phyloP scores from a whole-genome alignment of 768 basidiomycete species.

The Boletus rubescentipes region DNA sequence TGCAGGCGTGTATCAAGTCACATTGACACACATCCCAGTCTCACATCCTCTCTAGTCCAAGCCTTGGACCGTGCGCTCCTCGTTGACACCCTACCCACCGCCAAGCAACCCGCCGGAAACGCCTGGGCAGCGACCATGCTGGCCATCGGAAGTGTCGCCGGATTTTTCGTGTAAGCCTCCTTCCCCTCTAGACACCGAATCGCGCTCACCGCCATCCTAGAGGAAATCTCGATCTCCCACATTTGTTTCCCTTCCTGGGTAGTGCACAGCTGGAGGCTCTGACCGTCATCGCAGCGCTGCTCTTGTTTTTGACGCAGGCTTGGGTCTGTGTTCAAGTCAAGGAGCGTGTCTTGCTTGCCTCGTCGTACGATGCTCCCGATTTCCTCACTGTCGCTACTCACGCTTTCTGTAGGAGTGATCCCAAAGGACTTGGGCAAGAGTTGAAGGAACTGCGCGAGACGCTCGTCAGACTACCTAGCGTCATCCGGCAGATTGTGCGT shows the following conservation, averaged over 20 bases:
- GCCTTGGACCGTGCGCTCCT: conserved; percentile 89
- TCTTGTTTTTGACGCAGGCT: conserved; percentile 66
- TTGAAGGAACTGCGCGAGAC: conserved; percentile 71
- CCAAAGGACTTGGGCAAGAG: conserved; percentile 40
- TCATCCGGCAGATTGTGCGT: conserved; percentile 81
- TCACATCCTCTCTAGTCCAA: conserved; percentile 52
- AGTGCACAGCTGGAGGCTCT: conserved; percentile 79
- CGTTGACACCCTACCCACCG: conserved; percentile 77
- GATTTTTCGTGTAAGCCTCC: conserved; percentile 77
- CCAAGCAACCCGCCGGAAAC: conserved; percentile 79
- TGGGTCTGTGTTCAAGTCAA: conserved; percentile 60
- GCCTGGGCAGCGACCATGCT: conserved; percentile 97
- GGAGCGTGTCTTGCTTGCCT: conserved; percentile 68
- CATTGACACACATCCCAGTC: not conserved
- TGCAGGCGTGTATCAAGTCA: conserved; percentile 37
- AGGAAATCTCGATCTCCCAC: conserved; percentile 77
- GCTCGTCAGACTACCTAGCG: conserved; percentile 62
- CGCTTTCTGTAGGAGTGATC: conserved; percentile 7
- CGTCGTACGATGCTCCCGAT: conserved; percentile 23
- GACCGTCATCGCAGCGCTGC: conserved; percentile 66
- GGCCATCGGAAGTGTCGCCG: conserved; percentile 79
- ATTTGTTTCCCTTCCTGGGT: conserved; percentile 71
- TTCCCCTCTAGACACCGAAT: not conserved
- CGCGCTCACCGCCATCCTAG: conserved; percentile 35
- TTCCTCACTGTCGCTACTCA: not conserved